Evolutionary conservation across 345 rosid genomes (phyloP).

Genomic region (Hypericum androsaemum): DNA sequence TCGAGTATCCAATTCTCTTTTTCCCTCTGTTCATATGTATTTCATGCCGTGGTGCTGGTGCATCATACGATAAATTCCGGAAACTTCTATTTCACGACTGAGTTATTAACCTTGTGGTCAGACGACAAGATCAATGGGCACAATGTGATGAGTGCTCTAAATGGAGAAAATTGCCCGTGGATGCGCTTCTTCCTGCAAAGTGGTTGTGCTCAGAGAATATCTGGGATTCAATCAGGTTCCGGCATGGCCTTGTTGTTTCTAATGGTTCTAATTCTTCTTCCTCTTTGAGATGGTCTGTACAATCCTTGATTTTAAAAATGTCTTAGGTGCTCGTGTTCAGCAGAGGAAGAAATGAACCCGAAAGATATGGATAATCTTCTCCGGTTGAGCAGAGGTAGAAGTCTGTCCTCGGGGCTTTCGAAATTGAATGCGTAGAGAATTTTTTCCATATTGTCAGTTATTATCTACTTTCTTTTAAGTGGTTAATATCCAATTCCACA

Average conservation of each 20-base stretch:
- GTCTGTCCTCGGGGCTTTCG: not conserved
- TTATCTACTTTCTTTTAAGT: too few relatives aligned
- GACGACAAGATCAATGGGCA: conserved; percentile 74
- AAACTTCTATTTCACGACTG: too few relatives aligned
- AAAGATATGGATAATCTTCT: conserved; percentile 57
- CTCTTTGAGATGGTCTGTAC: too few relatives aligned
- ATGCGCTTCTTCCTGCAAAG: conserved; percentile 60
- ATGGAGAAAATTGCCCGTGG: conserved; percentile 71
- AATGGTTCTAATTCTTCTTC: not conserved
- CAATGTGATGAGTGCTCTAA: conserved; percentile 77
- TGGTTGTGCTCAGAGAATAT: conserved; percentile 71
- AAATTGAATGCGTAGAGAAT: not conserved
- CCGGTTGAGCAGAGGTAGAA: conserved; percentile 49
- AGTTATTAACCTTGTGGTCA: conserved; percentile 10
- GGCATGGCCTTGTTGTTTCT: not conserved
- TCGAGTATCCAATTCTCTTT: too few relatives aligned
- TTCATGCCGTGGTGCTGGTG: too few relatives aligned
- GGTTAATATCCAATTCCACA: conserved; percentile 16
- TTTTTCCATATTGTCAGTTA: not conserved
- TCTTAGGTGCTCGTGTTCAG: conserved; percentile 60
- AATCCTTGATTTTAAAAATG: not conserved
- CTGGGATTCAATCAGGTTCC: conserved; percentile 63
- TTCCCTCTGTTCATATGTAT: too few relatives aligned
- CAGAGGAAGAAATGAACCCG: conserved; percentile 46
- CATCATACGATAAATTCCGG: too few relatives aligned